A percentile compares a stretch with the other conserved stretches of the same genome.
Evolutionary conservation across 106 monocot species (phyloP).

Genomic region (Alisma plantagoaquatica): DNA sequence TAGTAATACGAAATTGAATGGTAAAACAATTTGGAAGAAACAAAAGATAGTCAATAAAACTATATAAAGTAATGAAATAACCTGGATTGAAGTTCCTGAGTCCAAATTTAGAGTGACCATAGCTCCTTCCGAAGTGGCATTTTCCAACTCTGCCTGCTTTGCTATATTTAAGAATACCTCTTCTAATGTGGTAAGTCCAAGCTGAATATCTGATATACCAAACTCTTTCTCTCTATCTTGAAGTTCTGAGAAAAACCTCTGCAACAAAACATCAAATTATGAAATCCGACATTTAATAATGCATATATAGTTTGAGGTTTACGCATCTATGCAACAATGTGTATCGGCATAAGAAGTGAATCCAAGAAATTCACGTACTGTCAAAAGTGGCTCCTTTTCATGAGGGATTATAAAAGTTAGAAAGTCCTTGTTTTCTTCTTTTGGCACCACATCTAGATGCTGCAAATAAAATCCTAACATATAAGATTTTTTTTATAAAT

Average conservation of each 20-base stretch:
- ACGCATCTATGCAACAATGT: too few species aligned
- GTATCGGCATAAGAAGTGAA: too few species aligned
- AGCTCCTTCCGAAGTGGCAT: slow-evolving; percentile 44
- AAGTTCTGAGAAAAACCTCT: slow-evolving; percentile 81
- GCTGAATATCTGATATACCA: slow-evolving; percentile 89
- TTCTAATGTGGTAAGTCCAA: slow-evolving; percentile 76
- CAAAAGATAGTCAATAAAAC: too few species aligned
- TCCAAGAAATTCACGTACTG: slow-evolving; percentile 32
- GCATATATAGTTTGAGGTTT: background rate
- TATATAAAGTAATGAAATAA: too few species aligned
- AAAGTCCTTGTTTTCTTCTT: slow-evolving; percentile 64
- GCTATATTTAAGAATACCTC: slow-evolving; percentile 90
- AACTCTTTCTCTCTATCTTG: slow-evolving; percentile 81
- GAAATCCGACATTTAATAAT: background rate
- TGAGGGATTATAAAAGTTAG: slow-evolving; percentile 84
- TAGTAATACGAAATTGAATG: too few species aligned
- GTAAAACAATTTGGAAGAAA: too few species aligned
- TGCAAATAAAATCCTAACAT: slow-evolving; percentile 19
- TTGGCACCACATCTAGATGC: slow-evolving; percentile 57
- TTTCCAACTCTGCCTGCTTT: slow-evolving; percentile 83
- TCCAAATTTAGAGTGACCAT: slow-evolving; percentile 52
- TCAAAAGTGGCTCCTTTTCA: slow-evolving; percentile 69
- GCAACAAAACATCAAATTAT: background rate
- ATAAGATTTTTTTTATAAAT: background rate
- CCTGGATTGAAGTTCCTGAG: slow-evolving; percentile 77